Conservation (phyloP, 768 basidiomycete species). For the Dictyophora rubrovolvata region DNA sequence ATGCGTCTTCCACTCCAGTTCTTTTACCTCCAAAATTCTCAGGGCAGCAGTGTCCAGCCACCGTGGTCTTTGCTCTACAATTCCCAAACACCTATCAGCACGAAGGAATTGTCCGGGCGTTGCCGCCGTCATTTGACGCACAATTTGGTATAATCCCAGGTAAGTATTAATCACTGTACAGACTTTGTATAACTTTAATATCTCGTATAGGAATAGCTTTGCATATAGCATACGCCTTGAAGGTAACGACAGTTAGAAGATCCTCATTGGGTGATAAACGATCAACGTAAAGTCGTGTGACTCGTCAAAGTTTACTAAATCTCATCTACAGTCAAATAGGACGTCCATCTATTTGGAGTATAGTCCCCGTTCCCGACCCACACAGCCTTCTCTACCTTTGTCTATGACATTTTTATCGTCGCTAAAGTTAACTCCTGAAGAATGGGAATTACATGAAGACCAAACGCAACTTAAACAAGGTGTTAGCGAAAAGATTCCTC, state of each 20-base stretch:
- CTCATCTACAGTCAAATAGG: constrained; percentile 20
- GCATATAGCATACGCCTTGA: constrained; percentile 1
- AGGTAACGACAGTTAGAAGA: not conserved
- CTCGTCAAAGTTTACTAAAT: not conserved
- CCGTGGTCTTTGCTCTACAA: not conserved
- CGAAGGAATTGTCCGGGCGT: not conserved
- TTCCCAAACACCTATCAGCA: constrained; percentile 3
- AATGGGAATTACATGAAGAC: constrained; percentile 33
- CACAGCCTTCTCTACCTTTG: constrained; percentile 37
- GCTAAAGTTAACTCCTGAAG: constrained; percentile 54
- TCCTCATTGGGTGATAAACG: constrained; percentile 5
- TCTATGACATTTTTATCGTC: constrained; percentile 42
- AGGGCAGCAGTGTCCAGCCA: constrained; percentile 1
- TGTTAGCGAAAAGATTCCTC: not conserved
- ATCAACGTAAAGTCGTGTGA: not conserved
- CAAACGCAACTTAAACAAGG: not conserved
- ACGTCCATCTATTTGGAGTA: constrained; percentile 42
- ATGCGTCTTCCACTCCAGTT: not conserved
- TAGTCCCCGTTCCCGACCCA: constrained; percentile 43
- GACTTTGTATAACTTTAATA: not conserved
- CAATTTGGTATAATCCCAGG: constrained; percentile 2
- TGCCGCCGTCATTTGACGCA: not conserved
- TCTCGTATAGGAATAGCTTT: not conserved
- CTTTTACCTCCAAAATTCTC: not conserved
- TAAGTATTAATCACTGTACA: not conserved